Percentiles rank a stretch among this genome's conserved stretches.
phyloP scores from a whole-genome alignment of 306 rosid genomes.

The cucumber (Cucumis sativus) region DNA sequence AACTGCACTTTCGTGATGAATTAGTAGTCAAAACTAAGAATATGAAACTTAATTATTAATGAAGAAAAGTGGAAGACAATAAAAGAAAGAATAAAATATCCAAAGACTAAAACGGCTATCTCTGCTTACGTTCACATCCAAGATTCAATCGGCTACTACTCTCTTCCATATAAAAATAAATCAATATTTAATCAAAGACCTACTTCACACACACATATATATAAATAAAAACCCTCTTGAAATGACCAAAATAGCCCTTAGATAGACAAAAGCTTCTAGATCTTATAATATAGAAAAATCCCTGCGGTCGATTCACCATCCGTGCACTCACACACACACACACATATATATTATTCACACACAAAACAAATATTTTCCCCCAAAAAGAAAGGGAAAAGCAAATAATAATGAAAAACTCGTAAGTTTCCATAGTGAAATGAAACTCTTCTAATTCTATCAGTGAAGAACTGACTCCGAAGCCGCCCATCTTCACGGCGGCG shows the following conservation, averaged over 20 bases:
- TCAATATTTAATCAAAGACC: neutral
- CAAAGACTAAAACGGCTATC: neutral
- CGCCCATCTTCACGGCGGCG: neutral
- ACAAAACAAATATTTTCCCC: neutral
- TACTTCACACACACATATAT: too few species aligned
- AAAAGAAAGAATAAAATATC: neutral
- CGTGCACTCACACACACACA: conserved; percentile 32
- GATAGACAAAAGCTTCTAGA: conserved; percentile 13
- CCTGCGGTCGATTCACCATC: conserved; percentile 33
- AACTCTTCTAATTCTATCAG: neutral
- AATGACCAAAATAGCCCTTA: neutral
- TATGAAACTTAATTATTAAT: neutral
- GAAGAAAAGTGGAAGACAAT: neutral
- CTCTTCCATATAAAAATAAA: too few species aligned
- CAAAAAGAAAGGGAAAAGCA: neutral
- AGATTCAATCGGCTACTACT: too few species aligned
- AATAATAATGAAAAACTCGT: neutral
- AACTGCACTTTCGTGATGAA: neutral
- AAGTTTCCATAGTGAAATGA: neutral
- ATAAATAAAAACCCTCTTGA: neutral
- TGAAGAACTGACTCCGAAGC: neutral
- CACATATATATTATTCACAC: conserved; percentile 4
- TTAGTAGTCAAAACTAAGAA: neutral
- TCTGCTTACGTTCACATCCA: neutral
- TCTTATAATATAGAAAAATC: conserved; percentile 17